Conservation (phyloP, 106 monocot genomes). For the Dendrobium chrysotoxum region DNA sequence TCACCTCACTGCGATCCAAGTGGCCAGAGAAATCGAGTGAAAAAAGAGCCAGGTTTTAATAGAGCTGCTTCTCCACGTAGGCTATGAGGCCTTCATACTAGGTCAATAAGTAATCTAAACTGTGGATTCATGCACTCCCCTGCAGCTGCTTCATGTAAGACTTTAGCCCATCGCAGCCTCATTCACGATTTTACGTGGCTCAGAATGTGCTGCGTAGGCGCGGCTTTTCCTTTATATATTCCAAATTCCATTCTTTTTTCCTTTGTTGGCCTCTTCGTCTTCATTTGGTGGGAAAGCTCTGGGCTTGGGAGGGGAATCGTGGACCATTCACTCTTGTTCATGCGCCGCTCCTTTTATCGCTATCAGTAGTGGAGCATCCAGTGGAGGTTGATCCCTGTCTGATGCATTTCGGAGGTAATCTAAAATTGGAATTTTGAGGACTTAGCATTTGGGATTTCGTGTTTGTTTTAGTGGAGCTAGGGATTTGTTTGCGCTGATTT, state of each 20-base stretch:
- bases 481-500: not conserved
- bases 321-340: not conserved
- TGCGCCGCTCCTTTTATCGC: not conserved
- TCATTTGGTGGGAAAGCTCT: not conserved
- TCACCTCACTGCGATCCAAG: too few relatives aligned
- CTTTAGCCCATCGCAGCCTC: too few relatives aligned
- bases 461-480: not conserved
- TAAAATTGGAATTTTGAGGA: not conserved
- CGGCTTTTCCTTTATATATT: not conserved
- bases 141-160: too few relatives aligned
- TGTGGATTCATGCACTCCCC: too few relatives aligned
- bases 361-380: not conserved
- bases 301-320: not conserved
- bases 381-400: not conserved
- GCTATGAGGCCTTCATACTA: too few relatives aligned
- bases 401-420: not conserved
- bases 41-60: too few relatives aligned
- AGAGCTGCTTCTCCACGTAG: too few relatives aligned
- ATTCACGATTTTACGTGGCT: not conserved
- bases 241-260: not conserved
- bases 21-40: too few relatives aligned
- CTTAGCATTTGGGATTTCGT: not conserved
- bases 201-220: not conserved
- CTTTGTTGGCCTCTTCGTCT: too few relatives aligned
- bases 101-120: too few relatives aligned